Evolutionary conservation across 2,329 filamentous ascomycete species (phyloP), one percentile per base, ranked within the genome.

Genomic region (Fusarium hainanense): DNA sequence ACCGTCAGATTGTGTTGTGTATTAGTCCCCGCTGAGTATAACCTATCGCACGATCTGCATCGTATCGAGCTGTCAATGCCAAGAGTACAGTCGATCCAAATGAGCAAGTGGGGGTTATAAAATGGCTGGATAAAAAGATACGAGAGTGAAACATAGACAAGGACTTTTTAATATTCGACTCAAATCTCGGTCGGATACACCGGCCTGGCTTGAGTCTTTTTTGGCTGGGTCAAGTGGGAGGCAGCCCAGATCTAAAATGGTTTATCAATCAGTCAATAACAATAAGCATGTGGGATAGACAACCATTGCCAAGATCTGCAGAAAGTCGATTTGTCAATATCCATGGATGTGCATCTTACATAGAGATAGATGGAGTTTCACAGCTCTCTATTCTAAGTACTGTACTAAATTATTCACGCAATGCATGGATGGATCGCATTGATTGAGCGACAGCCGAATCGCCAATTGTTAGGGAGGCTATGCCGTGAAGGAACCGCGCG

Each of bases 401-500:
- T 30, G 28, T 30, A 7, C 28, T 30, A 30, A 32, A 37, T 64
- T 46, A 51, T 47, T 47, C 44, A 58, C 16, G 32, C 25, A 46
- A 40, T 32, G 49, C 32, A 51, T 32, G 28, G 27, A 51, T 32
- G 27, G 27, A 28, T 5, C 21, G 44, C 40, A 42, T 37, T 27
- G 46, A 42, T 37, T 27, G 46, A 58, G 37, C 40, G n/a, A 58
- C 30, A 58, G 50, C 32, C 28, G 23, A 44, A 32, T 56, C 56
- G 23, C 44, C 25, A 42, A 21, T 32, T 44, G 59, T 55, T 58
- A 46, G 60, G 61, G 67, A 46, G 67, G 68, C 67, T 60, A 68
- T 70, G 67, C 47, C 23, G 46, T 70, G 42, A 34, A 23, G 40
- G 54, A 66, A 70, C 68, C 68, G 58, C 68, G 68, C 68, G 68